phyloP scores from a whole-genome alignment of 495 filamentous ascomycete species.

The Podospora anserina region DNA sequence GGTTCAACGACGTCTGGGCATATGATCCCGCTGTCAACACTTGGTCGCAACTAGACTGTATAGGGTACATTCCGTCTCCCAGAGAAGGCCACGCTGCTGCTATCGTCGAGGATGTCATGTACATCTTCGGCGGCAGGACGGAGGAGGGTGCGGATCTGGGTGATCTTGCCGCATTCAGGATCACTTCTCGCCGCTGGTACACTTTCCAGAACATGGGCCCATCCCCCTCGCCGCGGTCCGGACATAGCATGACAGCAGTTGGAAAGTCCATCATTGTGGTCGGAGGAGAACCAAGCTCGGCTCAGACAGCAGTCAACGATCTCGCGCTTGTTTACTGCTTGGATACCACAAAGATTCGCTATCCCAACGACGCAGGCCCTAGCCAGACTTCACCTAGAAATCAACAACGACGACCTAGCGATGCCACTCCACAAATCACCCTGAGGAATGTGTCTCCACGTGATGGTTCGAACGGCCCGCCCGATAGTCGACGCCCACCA shows the following conservation, averaged over 20 bases:
- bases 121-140: constrained; percentile 96
- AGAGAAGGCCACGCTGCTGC: constrained; percentile 94
- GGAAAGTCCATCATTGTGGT: constrained; percentile 89
- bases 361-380: constrained; percentile 73
- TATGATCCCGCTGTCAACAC: constrained; percentile 79
- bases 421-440: constrained; percentile 29
- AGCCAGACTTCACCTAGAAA: constrained; percentile 39
- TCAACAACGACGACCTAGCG: constrained; percentile 39
- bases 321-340: constrained; percentile 86
- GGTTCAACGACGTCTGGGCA: constrained; percentile 99
- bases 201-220: constrained; percentile 99
- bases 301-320: constrained; percentile 72
- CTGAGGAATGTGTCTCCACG: constrained; percentile 50
- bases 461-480: constrained; percentile 58
- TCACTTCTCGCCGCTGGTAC: constrained; percentile 90
- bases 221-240: constrained; percentile 86
- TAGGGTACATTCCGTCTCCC: constrained; percentile 90
- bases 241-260: constrained; percentile 95
- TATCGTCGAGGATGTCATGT: constrained; percentile 96
- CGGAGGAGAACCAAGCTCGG: constrained; percentile 90
- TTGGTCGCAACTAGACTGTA: constrained; percentile 90
- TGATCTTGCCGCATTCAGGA: constrained; percentile 92
- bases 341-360: constrained; percentile 93
- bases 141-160: constrained; percentile 89
- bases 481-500: constrained; percentile 55